These are phyloP conservation scores for Trichoderma orchidacearum DNA, from an alignment of 495 filamentous ascomycete species.

Conservation along the genomic window DNA sequence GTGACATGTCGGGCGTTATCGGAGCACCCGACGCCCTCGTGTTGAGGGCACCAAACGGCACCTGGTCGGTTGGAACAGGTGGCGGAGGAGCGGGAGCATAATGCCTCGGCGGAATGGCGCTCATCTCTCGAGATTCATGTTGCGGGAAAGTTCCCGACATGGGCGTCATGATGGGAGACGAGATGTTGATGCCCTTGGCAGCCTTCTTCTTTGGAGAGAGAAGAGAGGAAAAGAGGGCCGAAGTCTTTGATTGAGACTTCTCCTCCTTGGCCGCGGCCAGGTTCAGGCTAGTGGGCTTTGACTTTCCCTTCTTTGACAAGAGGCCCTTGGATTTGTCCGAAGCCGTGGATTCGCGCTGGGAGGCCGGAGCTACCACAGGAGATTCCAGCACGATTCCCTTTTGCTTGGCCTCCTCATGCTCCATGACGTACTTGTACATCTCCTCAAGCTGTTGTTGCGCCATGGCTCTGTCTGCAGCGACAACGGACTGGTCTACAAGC, in stretches of 20 bases:
- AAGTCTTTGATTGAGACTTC: slow-evolving; percentile 29
- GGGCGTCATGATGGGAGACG: slow-evolving; percentile 41
- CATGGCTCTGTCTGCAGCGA: slow-evolving; percentile 56
- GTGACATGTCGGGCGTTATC: slow-evolving; percentile 34
- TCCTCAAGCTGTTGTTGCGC: slow-evolving; percentile 73
- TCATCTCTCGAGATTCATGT: slow-evolving; percentile 34
- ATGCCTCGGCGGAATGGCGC: slow-evolving; percentile 32
- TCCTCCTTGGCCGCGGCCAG: slow-evolving; percentile 20
- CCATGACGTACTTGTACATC: slow-evolving; percentile 84
- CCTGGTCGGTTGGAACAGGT: slow-evolving; percentile 23
- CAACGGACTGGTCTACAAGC: slow-evolving; percentile 57
- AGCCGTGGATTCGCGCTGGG: slow-evolving; percentile 10
- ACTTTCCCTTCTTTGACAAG: slow-evolving; percentile 17
- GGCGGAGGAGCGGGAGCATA: slow-evolving; percentile 30
- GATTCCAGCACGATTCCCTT: slow-evolving; percentile 20
- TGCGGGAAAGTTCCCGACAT: slow-evolving; percentile 36
- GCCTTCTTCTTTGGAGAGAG: slow-evolving; percentile 36
- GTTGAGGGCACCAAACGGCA: slow-evolving; percentile 21
- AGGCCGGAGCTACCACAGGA: slow-evolving; percentile 10
- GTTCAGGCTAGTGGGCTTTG: slow-evolving; percentile 33
- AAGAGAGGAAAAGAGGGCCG: slow-evolving; percentile 37
- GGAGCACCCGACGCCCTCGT: slow-evolving; percentile 14
- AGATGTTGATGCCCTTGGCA: slow-evolving; percentile 30
- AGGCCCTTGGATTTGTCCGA: neutral
- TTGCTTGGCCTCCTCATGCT: slow-evolving; percentile 63